Evolutionary conservation across 768 basidiomycete species (phyloP).

Genomic region (Amanita phalloides): DNA sequence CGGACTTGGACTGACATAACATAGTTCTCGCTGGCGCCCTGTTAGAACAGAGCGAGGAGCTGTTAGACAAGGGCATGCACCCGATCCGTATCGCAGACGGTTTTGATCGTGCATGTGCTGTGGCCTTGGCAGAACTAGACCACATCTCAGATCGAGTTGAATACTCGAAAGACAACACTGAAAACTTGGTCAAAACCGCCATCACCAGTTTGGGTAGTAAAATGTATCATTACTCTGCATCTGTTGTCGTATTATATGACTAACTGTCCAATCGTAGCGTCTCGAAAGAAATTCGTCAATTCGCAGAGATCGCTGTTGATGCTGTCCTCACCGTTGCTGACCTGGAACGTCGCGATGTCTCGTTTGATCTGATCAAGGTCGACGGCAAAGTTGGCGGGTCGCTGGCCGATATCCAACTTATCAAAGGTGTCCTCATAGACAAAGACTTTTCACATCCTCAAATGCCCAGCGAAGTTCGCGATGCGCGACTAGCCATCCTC

Average conservation of each 20-base stretch:
- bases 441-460: conserved; percentile 99
- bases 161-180: conserved; percentile 73
- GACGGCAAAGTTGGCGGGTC: conserved; percentile 98
- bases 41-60: conserved; percentile 84
- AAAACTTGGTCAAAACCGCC: conserved; percentile 86
- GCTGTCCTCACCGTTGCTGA: conserved; percentile 94
- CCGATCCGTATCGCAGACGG: conserved; percentile 99
- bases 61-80: conserved; percentile 99
- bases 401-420: conserved; percentile 87
- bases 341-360: conserved; percentile 87
- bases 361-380: conserved; percentile 98
- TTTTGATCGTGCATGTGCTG: conserved; percentile 87
- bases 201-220: conserved; percentile 97
- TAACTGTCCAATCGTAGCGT: conserved; percentile 45
- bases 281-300: conserved; percentile 91
- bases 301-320: conserved; percentile 96
- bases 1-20: not conserved
- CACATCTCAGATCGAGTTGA: conserved; percentile 83
- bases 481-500: conserved; percentile 91
- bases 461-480: conserved; percentile 83
- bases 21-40: conserved; percentile 95
- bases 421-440: conserved; percentile 97
- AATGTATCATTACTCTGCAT: conserved; percentile 47
- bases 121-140: conserved; percentile 87
- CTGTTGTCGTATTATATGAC: not conserved